Conservation (phyloP, 2,329 filamentous ascomycete species). For the Beauveria australis region DNA sequence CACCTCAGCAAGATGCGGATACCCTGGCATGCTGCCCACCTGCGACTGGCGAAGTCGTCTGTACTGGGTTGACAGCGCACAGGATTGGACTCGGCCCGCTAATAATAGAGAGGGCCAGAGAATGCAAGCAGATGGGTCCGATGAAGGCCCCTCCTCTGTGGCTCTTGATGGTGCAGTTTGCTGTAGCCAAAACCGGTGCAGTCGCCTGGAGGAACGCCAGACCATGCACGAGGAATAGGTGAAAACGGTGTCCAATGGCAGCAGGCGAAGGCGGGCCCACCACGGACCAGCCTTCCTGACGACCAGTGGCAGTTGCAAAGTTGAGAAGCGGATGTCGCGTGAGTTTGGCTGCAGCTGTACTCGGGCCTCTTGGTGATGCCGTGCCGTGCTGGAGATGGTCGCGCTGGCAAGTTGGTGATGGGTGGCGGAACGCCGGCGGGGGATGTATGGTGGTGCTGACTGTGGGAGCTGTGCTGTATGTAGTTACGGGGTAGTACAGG, state of each 20-base stretch:
- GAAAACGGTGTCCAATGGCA: constrained; percentile 13
- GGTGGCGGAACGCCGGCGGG: not conserved
- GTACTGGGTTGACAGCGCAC: not conserved
- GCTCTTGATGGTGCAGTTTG: not conserved
- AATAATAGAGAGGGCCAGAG: not conserved
- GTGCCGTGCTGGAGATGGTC: not conserved
- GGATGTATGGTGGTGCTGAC: not conserved
- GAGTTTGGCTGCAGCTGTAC: not conserved
- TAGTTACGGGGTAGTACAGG: not conserved
- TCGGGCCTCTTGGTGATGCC: not conserved
- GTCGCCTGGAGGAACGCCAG: not conserved
- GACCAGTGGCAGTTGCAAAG: not conserved
- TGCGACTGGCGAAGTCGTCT: not conserved
- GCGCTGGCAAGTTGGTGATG: not conserved
- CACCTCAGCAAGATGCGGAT: not conserved
- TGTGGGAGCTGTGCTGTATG: not conserved
- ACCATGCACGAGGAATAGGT: constrained; percentile 4
- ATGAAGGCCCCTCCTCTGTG: not conserved
- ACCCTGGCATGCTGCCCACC: not conserved
- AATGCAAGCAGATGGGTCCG: constrained; percentile 1
- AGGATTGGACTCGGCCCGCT: constrained; percentile 2
- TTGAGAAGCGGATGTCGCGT: not conserved
- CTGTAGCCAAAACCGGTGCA: not conserved
- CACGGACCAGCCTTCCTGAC: not conserved
- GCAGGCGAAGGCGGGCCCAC: not conserved